These are phyloP conservation scores for Sporisorium sorghi DNA, from an alignment of 1,284 basidiomycete genomes.

Conservation along the genomic window DNA sequence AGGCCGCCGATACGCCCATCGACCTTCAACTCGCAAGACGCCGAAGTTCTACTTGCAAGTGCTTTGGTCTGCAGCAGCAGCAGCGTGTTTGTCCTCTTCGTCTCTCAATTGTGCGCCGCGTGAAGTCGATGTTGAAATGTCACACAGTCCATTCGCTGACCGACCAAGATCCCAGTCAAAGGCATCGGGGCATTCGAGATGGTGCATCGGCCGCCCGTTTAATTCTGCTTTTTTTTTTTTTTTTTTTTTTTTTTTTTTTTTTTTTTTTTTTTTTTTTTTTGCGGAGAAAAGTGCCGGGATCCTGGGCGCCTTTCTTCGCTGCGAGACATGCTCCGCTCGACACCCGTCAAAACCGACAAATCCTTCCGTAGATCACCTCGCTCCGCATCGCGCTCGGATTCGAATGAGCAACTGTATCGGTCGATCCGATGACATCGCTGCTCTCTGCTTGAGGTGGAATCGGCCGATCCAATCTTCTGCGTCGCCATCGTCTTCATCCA, in stretches of 20 bases:
- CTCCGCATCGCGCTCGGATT: no score
- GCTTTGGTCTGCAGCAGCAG: neutral
- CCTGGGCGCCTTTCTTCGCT: no score
- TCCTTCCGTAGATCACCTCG: neutral
- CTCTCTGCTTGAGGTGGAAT: neutral
- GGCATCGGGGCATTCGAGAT: neutral
- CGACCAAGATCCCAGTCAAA: no score
- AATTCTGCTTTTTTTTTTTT: neutral
- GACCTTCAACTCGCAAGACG: neutral
- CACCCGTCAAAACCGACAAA: constrained; percentile 20
- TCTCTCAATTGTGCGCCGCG: no score
- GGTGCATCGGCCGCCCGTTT: neutral
- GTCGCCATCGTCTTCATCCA: neutral
- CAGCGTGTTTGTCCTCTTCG: no score
- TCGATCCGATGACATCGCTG: neutral
- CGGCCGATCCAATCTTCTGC: neutral
- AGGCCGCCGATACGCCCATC: no score
- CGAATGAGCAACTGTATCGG: neutral
- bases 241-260: neutral
- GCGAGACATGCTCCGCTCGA: neutral
- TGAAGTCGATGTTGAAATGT: no score
- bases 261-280: neutral
- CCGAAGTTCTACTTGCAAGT: neutral
- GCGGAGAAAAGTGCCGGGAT: constrained; percentile 9
- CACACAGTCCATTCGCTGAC: no score